phyloP scores from a whole-genome alignment of 1,284 basidiomycete species.

The Agaricales sp. region DNA sequence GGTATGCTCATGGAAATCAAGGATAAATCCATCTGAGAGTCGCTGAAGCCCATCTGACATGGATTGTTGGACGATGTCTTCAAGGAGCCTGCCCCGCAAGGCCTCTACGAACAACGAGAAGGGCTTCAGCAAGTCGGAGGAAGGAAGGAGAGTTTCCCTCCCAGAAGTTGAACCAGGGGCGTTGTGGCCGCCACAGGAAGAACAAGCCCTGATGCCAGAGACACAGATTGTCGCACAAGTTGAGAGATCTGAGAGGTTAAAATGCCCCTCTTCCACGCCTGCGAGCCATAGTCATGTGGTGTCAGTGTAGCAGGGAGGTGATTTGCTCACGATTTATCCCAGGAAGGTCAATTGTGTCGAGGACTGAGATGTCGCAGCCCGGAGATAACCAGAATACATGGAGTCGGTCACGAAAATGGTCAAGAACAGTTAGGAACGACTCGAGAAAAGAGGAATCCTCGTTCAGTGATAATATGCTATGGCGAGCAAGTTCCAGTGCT shows the following conservation, averaged over 20 bases:
- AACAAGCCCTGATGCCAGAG: neutral
- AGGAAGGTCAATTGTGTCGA: neutral
- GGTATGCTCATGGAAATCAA: conserved; percentile 29
- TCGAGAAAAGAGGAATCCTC: conserved; percentile 25
- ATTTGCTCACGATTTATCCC: neutral
- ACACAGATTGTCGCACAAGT: neutral
- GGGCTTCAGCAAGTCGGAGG: neutral
- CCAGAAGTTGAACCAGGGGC: neutral
- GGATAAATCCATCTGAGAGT: conserved; percentile 48
- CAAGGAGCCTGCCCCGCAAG: conserved; percentile 38
- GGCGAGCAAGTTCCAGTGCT: conserved; percentile 44
- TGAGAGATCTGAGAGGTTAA: neutral
- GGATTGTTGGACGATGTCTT: conserved; percentile 39
- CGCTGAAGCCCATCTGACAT: conserved; percentile 25
- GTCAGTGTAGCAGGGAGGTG: no score
- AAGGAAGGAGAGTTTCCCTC: neutral
- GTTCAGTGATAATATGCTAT: conserved; percentile 33
- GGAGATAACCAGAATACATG: conserved; percentile 46
- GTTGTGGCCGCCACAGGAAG: neutral
- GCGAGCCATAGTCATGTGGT: no score
- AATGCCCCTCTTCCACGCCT: neutral
- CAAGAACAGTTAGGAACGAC: conserved; percentile 40
- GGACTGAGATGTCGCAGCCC: conserved; percentile 16
- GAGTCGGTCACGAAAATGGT: conserved; percentile 30
- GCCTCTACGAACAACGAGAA: conserved; percentile 30